phyloP scores from a whole-genome alignment of 345 rosid genomes.

The Moricandia moricandioides region DNA sequence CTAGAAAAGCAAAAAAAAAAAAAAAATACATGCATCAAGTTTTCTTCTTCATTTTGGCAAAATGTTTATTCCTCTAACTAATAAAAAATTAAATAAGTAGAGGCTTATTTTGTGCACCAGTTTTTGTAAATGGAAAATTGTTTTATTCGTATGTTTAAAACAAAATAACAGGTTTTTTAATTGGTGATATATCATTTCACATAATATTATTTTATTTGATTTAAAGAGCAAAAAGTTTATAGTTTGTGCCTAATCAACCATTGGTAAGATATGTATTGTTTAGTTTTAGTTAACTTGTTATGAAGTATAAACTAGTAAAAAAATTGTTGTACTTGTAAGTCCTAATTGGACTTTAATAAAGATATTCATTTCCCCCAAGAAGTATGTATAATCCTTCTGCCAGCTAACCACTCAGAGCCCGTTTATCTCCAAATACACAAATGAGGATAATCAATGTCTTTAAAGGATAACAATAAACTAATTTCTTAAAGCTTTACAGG shows the following conservation, averaged over 20 bases:
- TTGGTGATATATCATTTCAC: background rate
- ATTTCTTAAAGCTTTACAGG: background rate
- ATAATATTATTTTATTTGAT: background rate
- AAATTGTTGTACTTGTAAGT: background rate
- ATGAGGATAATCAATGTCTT: background rate
- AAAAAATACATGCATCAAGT: background rate
- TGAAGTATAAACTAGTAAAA: background rate
- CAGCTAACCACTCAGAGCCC: background rate
- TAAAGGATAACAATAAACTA: background rate
- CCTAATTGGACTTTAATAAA: conserved; percentile 8
- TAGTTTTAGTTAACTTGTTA: background rate
- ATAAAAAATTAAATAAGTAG: too few relatives aligned
- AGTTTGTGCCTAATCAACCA: background rate
- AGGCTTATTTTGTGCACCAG: background rate
- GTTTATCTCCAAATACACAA: background rate
- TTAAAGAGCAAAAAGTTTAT: background rate
- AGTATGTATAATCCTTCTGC: conserved; percentile 1
- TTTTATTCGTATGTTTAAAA: background rate
- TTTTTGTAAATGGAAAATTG: background rate
- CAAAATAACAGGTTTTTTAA: background rate
- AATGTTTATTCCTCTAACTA: background rate
- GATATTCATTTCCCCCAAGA: conserved; percentile 4
- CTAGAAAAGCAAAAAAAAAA: background rate
- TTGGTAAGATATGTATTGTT: background rate
- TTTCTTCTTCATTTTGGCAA: background rate